Evolutionary conservation across 495 filamentous ascomycete genomes (phyloP), one percentile per base, ranked within the genome.

Genomic region (Aspergillus asperescens): DNA sequence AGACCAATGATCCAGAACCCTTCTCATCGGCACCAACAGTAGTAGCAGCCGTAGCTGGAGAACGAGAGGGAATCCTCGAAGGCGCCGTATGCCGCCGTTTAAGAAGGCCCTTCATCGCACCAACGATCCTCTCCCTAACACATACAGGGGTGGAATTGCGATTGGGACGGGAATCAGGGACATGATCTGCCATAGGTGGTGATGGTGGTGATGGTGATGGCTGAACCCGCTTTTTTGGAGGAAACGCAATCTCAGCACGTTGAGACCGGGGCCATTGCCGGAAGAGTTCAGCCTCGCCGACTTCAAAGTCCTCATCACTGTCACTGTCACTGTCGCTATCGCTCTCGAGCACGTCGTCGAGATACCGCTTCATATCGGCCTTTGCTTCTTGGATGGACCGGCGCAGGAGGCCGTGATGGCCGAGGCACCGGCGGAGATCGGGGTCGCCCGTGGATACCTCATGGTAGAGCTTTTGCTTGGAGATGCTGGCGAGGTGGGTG

Each of bases 381-480:
- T 65, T 54, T 0, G 59, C 57, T 13, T 56, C 44, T 16, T 60
- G 20, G 22, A 62, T 49, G 1, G 62, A 65, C 4, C 52, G 56
- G 7, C 47, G 49, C 13, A 63, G 54, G 15, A 66, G 41, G 1
- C 52, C 37, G 18, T 60, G 55, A 46, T 66, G 63, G 40, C 54
- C 60, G 0, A 66, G 28, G 19, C 63, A 66, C 10, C 60, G 60
- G 9, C 63, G 63, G 7, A 66, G 54, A 32, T 66, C 56, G 10
- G 63, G 63, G 20, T 55, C 57, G 15, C 47, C 39, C 1, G 54
- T 41, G 8, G 57, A 23, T 3, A 51, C 10, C 38, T 66, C 58
- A 23, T 48, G 29, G 9, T 53, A 44, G 1, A 66, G 58, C 16
- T 66, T 60, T 16, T 48, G 37, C 28, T 54, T 54, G 12, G 63